These are phyloP conservation scores for Tylopilus sp. DNA, from an alignment of 1,284 basidiomycete genomes.

Conservation along the genomic window DNA sequence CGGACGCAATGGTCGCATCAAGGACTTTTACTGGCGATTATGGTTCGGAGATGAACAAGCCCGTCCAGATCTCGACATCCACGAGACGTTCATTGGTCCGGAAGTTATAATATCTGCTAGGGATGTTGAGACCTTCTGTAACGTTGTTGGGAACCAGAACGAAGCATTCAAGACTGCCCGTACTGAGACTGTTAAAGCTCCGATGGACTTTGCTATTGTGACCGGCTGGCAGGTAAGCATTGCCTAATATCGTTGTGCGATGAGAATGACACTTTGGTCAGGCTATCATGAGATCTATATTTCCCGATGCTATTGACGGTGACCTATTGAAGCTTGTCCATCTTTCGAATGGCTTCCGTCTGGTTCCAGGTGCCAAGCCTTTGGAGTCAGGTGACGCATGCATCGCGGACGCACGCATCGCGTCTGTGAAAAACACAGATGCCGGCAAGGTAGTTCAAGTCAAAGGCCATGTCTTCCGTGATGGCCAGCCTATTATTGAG, in stretches of 20 bases:
- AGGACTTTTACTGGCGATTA: constrained; percentile 94
- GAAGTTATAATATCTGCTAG: constrained; percentile 76
- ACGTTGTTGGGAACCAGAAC: constrained; percentile 89
- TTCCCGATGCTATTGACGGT: constrained; percentile 88
- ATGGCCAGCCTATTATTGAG: constrained; percentile 82
- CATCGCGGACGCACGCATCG: constrained; percentile 84
- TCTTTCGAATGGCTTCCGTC: constrained; percentile 93
- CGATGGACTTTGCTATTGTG: constrained; percentile 99
- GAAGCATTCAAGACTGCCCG: constrained; percentile 85
- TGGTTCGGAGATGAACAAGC: constrained; percentile 88
- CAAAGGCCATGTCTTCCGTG: constrained; percentile 80
- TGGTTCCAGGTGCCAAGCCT: constrained; percentile 75
- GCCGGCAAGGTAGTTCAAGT: constrained; percentile 94
- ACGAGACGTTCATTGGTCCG: constrained; percentile 80
- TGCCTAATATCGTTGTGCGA: neutral
- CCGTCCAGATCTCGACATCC: constrained; percentile 74
- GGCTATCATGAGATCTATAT: constrained; percentile 97
- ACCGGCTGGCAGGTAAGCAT: constrained; percentile 91
- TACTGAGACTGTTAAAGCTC: constrained; percentile 73
- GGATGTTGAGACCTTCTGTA: constrained; percentile 88
- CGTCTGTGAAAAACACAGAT: constrained; percentile 88
- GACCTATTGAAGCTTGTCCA: constrained; percentile 96
- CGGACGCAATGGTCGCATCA: constrained; percentile 89
- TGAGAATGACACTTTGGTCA: constrained; percentile 36
- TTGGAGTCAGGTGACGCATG: constrained; percentile 88